Evolutionary conservation across 805 yeast species (phyloP).

Genomic region (Wickerhamomyces sydowiorum): DNA sequence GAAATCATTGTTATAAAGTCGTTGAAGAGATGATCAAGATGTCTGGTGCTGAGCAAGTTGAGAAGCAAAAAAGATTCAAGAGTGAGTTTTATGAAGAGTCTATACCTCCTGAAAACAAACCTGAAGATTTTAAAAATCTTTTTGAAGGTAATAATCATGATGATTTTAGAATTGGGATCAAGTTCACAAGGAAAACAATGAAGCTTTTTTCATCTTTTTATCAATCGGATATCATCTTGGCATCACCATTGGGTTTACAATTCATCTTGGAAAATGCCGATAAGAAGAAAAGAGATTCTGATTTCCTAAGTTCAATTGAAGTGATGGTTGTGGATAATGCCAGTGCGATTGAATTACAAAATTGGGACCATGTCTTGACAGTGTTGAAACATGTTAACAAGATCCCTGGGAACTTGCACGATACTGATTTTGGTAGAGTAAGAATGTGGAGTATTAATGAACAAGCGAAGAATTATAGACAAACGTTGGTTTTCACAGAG

Average conservation of each 20-base stretch:
- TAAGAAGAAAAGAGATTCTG: constrained; percentile 57
- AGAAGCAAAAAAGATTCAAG: constrained; percentile 71
- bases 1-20: constrained; percentile 68
- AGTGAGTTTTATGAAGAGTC: constrained; percentile 59
- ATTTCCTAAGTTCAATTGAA: constrained; percentile 87
- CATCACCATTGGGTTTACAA: constrained; percentile 87
- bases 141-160: constrained; percentile 92
- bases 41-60: constrained; percentile 70
- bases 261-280: constrained; percentile 67
- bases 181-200: constrained; percentile 81
- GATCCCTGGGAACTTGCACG: constrained; percentile 74
- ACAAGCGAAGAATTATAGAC: constrained; percentile 66
- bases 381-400: constrained; percentile 65
- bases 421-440: constrained; percentile 86
- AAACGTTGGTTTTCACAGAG: constrained; percentile 71
- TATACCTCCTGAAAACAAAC: constrained; percentile 47
- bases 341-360: constrained; percentile 85
- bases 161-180: constrained; percentile 85
- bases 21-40: constrained; percentile 55
- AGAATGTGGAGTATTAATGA: constrained; percentile 92
- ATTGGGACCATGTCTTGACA: constrained; percentile 77
- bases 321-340: constrained; percentile 74
- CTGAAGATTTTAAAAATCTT: constrained; percentile 72
- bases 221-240: constrained; percentile 78
- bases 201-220: constrained; percentile 82